These are phyloP conservation scores for Camillea tinctor DNA, from an alignment of 2,329 filamentous ascomycete genomes.

Conservation along the genomic window DNA sequence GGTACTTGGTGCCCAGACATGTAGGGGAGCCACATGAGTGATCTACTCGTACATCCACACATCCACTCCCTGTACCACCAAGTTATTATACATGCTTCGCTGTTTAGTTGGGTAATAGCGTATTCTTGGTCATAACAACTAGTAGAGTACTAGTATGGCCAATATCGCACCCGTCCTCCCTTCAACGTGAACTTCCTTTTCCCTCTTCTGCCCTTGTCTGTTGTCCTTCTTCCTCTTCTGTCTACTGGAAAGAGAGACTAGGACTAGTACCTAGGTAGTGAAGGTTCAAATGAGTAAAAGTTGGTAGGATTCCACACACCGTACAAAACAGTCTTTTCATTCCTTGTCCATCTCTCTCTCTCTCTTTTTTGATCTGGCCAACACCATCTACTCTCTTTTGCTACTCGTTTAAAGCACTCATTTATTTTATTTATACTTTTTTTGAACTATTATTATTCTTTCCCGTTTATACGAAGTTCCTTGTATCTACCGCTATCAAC, in stretches of 20 bases:
- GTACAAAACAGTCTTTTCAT: constrained; percentile 3
- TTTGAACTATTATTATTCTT: no score
- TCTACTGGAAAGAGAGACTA: constrained; percentile 19
- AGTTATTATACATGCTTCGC: constrained; percentile 25
- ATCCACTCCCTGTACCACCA: constrained; percentile 29
- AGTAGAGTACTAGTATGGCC: constrained; percentile 21
- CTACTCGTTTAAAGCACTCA: constrained; percentile 9
- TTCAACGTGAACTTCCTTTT: constrained; percentile 19
- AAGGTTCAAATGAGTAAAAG: constrained; percentile 10
- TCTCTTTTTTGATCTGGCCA: neutral
- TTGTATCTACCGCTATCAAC: neutral
- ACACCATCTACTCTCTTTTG: neutral
- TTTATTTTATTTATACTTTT: neutral
- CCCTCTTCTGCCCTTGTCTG: constrained; percentile 11
- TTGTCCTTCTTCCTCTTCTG: constrained; percentile 7
- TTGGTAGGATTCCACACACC: constrained; percentile 11
- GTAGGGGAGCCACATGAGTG: constrained; percentile 30
- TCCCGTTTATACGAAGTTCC: neutral
- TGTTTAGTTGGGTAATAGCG: constrained; percentile 22
- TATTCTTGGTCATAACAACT: constrained; percentile 20
- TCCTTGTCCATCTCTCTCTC: constrained; percentile 16
- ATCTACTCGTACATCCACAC: constrained; percentile 29
- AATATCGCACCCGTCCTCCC: constrained; percentile 21
- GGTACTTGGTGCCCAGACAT: constrained; percentile 22
- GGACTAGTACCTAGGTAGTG: constrained; percentile 10